Conservation (phyloP, 2,329 filamentous ascomycete species). For the Penicillium decumbens region DNA sequence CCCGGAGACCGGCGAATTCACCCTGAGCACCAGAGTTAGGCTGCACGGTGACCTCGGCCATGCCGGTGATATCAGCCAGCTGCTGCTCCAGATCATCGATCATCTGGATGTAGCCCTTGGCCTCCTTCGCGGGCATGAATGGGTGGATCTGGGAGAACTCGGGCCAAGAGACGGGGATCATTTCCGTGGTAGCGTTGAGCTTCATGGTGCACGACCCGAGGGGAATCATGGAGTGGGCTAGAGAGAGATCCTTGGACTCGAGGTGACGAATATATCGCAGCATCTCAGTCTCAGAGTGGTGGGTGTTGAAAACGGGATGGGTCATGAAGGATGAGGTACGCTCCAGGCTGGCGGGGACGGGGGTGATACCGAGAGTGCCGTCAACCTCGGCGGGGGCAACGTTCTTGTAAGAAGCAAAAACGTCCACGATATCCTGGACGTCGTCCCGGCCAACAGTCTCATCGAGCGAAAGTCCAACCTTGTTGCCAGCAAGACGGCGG, state of each 20-base stretch:
- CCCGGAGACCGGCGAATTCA: constrained; percentile 83
- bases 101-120: constrained; percentile 64
- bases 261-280: constrained; percentile 90
- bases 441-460: constrained; percentile 62
- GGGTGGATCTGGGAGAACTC: constrained; percentile 78
- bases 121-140: constrained; percentile 61
- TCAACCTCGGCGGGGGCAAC: constrained; percentile 33
- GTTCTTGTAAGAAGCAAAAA: constrained; percentile 48
- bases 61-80: constrained; percentile 77
- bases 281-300: constrained; percentile 93
- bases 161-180: constrained; percentile 76
- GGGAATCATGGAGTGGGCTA: constrained; percentile 96
- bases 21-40: constrained; percentile 96
- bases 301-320: constrained; percentile 88
- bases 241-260: constrained; percentile 87
- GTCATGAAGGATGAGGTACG: constrained; percentile 73
- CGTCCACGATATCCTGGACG: constrained; percentile 53
- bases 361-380: constrained; percentile 36
- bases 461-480: constrained; percentile 71
- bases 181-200: constrained; percentile 88
- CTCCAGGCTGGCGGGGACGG: constrained; percentile 54
- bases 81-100: constrained; percentile 70
- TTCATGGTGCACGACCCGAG: constrained; percentile 98
- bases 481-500: constrained; percentile 56
- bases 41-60: constrained; percentile 83